Evolutionary conservation across 2,329 filamentous ascomycete genomes (phyloP).

Genomic region (Fusarium decemcellulare): DNA sequence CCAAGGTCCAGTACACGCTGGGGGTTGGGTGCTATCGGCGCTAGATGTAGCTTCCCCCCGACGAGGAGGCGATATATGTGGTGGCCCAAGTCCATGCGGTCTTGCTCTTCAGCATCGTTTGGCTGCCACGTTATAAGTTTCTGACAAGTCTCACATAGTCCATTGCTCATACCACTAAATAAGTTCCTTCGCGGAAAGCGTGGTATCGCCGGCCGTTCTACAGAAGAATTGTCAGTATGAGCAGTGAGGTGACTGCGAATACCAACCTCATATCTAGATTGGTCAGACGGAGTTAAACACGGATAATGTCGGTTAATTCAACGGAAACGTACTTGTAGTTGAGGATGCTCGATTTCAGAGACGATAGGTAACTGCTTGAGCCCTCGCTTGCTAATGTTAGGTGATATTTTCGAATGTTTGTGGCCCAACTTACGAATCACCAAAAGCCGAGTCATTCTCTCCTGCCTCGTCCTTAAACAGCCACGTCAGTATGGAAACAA

Average conservation of each 20-base stretch:
- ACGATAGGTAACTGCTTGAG: neutral
- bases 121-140: neutral
- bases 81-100: slow-evolving; percentile 33
- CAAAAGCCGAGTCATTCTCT: neutral
- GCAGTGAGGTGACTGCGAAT: neutral
- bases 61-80: slow-evolving; percentile 32
- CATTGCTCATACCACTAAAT: neutral
- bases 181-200: neutral
- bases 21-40: slow-evolving; percentile 4
- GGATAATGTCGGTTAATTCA: neutral
- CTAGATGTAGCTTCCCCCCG: slow-evolving; percentile 24
- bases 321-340: neutral
- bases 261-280: neutral
- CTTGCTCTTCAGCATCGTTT: slow-evolving; percentile 11
- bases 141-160: too few relatives aligned
- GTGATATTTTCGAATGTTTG: neutral
- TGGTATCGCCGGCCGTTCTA: slow-evolving; percentile 2
- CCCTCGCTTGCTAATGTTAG: neutral
- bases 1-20: slow-evolving; percentile 34
- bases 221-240: neutral
- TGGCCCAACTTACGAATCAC: neutral
- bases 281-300: neutral
- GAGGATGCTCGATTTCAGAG: neutral
- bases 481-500: neutral
- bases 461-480: neutral